Conservation (phyloP, 2,329 filamentous ascomycete species). For the Sclerotinia trifoliorum region DNA sequence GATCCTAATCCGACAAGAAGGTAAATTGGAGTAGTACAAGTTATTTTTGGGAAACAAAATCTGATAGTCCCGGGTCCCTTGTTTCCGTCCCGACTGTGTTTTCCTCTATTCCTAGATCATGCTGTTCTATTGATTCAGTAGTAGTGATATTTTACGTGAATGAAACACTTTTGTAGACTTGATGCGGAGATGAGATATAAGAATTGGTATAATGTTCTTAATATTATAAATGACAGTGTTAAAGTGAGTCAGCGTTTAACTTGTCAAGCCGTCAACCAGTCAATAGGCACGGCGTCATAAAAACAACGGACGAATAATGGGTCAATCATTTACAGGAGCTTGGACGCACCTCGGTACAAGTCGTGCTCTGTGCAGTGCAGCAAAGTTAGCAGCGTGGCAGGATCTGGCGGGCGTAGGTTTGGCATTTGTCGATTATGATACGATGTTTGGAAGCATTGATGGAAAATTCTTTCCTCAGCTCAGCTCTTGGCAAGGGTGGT, state of each 20-base stretch:
- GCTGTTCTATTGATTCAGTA: neutral
- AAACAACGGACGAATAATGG: constrained; percentile 7
- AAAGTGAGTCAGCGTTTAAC: constrained; percentile 10
- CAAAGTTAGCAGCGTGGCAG: constrained; percentile 10
- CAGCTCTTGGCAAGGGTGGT: constrained; percentile 13
- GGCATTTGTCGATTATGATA: constrained; percentile 2
- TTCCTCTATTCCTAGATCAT: neutral
- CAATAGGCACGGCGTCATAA: neutral
- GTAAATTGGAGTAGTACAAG: constrained; percentile 4
- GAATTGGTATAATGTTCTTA: constrained; percentile 5
- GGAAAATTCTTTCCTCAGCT: constrained; percentile 3
- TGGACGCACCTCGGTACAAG: constrained; percentile 11
- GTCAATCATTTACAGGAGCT: neutral
- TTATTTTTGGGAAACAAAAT: constrained; percentile 1
- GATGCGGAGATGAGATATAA: neutral
- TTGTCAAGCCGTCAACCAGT: neutral
- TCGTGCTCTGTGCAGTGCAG: constrained; percentile 13
- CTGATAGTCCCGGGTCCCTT: neutral
- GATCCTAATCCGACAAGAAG: constrained; percentile 11
- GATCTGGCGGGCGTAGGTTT: constrained; percentile 6
- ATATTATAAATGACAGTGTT: neutral
- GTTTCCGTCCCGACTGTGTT: neutral
- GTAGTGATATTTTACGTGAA: neutral
- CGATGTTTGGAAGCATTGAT: constrained; percentile 9
- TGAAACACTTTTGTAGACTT: neutral